Base-by-base conservation (phyloP, 2,329 filamentous ascomycete genomes). In the Tolypocladium sp. region DNA sequence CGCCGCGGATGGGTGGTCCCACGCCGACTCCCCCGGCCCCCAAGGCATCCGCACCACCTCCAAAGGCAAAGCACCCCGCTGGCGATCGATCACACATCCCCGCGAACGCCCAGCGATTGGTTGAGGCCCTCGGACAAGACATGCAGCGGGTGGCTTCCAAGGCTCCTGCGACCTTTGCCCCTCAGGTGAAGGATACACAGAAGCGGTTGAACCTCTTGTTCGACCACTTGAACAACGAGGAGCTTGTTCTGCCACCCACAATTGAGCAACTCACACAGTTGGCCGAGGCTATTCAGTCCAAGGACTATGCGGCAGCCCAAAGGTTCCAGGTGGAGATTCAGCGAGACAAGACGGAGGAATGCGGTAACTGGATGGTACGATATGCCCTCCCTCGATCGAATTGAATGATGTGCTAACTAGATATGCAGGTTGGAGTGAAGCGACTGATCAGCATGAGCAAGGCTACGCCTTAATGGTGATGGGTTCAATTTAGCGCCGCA, bases 161-260 rank as follows among this genome's bases (percentile, higher is more conserved):
- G 65, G 94, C 94, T 0, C 94, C 94, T 22, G 79, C 88, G n/a
- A 87, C 88, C 20, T 97, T 94, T 76, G 88, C 90, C 63, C 82
- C 87, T 17, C 92, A 97, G 71, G 92, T 99, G 25, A 90, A 91
- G 67, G 94, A 97, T 71, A 94, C 92, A 2, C 91, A 96, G 72
- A 96, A 96, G 76, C 87, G 94, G 35, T 82, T 99, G 60, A 90
- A 90, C 67, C 87, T 97, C 56, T 79, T 99, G n/a, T 97, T 97
- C 71, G 93, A 99, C 70, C 92, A 97, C 73, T 80, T 99, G 54
- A 99, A 97, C 81, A 97, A 97, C 65, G 89, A 92, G 69, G 92
- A 97, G 69, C 79, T 97, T 46, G 80, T 97, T 58, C 90, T 89
- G 76, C 84, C 89, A 2, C 87, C 90, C 68, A 97, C 89, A 0